These are phyloP conservation scores for Benincasa hispida DNA, from an alignment of 306 rosid species.

Conservation along the genomic window DNA sequence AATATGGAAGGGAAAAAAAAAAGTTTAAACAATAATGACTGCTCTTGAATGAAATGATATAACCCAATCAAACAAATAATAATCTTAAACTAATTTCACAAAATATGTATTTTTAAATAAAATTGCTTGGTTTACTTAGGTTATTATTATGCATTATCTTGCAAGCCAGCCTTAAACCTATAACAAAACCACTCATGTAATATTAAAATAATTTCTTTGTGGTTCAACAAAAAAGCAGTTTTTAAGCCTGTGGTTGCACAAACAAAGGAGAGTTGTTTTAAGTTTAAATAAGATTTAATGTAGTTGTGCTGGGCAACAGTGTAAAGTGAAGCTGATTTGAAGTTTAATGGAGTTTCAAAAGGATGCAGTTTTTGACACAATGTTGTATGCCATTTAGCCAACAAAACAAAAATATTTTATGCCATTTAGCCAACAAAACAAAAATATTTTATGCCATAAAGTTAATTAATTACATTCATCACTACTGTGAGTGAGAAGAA, in stretches of 20 bases:
- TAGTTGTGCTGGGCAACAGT: background rate
- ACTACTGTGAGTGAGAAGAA: background rate
- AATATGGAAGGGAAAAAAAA: too few relatives aligned
- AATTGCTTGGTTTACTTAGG: background rate
- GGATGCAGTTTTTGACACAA: slow-evolving; percentile 21
- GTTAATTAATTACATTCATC: background rate
- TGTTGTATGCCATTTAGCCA: slow-evolving; percentile 46
- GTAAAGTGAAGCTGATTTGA: slow-evolving; percentile 10
- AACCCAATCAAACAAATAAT: too few relatives aligned
- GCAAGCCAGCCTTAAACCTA: background rate
- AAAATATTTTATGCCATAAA: slow-evolving; percentile 12
- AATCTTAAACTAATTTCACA: background rate
- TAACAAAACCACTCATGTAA: background rate
- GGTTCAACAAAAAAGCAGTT: background rate
- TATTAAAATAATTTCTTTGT: background rate
- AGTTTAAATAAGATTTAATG: background rate
- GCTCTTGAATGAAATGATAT: too few relatives aligned
- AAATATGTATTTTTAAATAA: background rate
- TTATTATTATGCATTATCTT: background rate
- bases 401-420: slow-evolving; percentile 29
- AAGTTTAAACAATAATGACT: too few relatives aligned
- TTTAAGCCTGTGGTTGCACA: background rate
- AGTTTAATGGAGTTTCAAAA: slow-evolving; percentile 7
- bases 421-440: slow-evolving; percentile 45
- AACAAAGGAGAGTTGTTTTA: background rate